Conservation (phyloP, 2,329 filamentous ascomycete genomes). For the Hymenoscyphus fraxineus region DNA sequence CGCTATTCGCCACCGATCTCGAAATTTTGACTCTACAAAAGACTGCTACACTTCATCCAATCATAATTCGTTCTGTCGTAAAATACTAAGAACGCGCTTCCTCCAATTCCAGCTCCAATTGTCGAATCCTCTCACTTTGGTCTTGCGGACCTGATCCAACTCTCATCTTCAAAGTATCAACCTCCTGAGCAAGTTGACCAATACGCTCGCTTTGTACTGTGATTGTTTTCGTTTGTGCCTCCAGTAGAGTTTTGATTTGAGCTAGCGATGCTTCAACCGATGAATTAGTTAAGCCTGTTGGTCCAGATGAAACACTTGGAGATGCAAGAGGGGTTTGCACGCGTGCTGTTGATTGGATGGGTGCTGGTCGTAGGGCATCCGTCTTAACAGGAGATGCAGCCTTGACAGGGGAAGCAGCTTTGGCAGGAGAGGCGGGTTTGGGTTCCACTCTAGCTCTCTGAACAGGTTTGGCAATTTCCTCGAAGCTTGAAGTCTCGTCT, state of each 20-base stretch:
- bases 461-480: conserved; percentile 74
- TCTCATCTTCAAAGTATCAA: conserved; percentile 77
- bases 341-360: conserved; percentile 24
- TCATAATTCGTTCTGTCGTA: conserved; percentile 7
- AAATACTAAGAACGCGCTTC: conserved; percentile 48
- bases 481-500: conserved; percentile 69
- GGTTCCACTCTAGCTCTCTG: conserved; percentile 49
- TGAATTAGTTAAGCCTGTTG: conserved; percentile 37
- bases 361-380: conserved; percentile 33
- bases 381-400: conserved; percentile 27
- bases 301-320: conserved; percentile 36
- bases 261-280: conserved; percentile 63
- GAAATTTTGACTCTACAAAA: conserved; percentile 6
- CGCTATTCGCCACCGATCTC: not conserved
- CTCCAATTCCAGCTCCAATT: conserved; percentile 65
- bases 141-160: conserved; percentile 56
- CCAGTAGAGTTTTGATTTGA: conserved; percentile 74
- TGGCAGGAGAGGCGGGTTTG: conserved; percentile 44
- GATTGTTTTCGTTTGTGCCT: conserved; percentile 74
- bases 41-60: conserved; percentile 13
- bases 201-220: conserved; percentile 75
- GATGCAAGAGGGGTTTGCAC: conserved; percentile 21
- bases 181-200: conserved; percentile 63
- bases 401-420: conserved; percentile 36
- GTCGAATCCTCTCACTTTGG: conserved; percentile 64